Evolutionary conservation across 2,329 filamentous ascomycete genomes (phyloP).

Genomic region (Paraconiothyrium sp.): DNA sequence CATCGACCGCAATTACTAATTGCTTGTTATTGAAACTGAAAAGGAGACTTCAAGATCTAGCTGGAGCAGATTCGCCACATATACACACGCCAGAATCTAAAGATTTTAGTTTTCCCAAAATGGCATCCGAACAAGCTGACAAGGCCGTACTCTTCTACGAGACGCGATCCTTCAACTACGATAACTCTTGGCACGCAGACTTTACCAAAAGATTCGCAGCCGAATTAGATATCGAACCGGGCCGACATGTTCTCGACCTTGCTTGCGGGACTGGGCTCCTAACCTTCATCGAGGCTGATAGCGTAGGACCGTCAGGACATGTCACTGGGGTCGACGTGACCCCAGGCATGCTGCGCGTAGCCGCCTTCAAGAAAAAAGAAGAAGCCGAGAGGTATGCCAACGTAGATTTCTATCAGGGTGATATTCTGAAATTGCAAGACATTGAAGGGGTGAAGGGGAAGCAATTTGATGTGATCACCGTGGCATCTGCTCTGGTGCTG

Average conservation of each 20-base stretch:
- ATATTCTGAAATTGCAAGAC: conserved; percentile 48
- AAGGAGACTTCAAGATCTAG: background rate
- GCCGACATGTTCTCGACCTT: conserved; percentile 56
- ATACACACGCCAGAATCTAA: background rate
- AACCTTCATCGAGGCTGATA: conserved; percentile 50
- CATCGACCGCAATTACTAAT: background rate
- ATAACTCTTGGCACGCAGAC: conserved; percentile 53
- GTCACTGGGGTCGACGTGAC: conserved; percentile 56
- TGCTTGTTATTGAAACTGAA: background rate
- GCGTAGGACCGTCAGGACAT: conserved; percentile 48
- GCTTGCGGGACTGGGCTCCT: conserved; percentile 59
- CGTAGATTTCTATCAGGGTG: conserved; percentile 47
- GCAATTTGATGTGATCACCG: conserved; percentile 49
- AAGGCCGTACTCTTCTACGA: conserved; percentile 48
- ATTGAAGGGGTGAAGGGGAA: conserved; percentile 34
- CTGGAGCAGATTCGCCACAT: background rate
- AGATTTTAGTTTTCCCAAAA: conserved; percentile 12
- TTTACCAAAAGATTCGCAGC: conserved; percentile 53
- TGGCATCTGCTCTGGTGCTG: conserved; percentile 53
- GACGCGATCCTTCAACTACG: conserved; percentile 47
- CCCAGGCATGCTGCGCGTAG: conserved; percentile 53
- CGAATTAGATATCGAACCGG: conserved; percentile 41
- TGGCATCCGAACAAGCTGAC: conserved; percentile 34
- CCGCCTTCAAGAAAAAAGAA: conserved; percentile 39
- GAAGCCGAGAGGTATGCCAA: conserved; percentile 41